A percentile compares a stretch with the other conserved stretches of the same genome.
phyloP scores from a whole-genome alignment of 306 rosid genomes.

The Lotus japonicus region DNA sequence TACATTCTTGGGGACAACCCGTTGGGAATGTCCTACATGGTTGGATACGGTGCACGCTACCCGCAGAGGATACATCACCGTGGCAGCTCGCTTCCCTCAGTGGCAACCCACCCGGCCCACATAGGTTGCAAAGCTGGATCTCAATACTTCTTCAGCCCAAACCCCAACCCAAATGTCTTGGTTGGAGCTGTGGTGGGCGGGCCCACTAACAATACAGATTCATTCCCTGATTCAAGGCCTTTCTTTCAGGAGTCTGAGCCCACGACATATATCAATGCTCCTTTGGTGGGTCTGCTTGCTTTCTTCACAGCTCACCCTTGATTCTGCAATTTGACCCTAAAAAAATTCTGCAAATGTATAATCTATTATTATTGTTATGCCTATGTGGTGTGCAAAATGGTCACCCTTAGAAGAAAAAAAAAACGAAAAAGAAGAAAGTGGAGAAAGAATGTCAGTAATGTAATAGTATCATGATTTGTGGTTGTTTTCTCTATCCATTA shows the following conservation, averaged over 20 bases:
- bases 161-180: conserved; percentile 67
- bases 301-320: conserved; percentile 76
- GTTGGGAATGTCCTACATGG: conserved; percentile 90
- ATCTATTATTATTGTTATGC: background rate
- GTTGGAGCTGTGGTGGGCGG: conserved; percentile 93
- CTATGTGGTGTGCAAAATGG: conserved; percentile 41
- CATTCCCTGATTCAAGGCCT: conserved; percentile 88
- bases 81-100: conserved; percentile 79
- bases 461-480: background rate
- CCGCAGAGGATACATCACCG: conserved; percentile 90
- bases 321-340: no score
- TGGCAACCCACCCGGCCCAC: conserved; percentile 61
- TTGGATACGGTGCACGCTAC: conserved; percentile 82
- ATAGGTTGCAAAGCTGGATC: conserved; percentile 89
- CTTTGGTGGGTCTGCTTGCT: conserved; percentile 80
- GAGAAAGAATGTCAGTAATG: background rate
- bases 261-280: conserved; percentile 86
- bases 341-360: conserved; percentile 11
- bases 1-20: conserved; percentile 95
- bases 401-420: conserved; percentile 26
- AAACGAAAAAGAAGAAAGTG: no score
- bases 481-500: background rate
- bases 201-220: conserved; percentile 67
- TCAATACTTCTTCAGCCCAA: conserved; percentile 50
- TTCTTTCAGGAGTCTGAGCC: conserved; percentile 88